These are phyloP conservation scores for Sphagnum contortum DNA, from an alignment of 225 moss, liverwort and hornwort species.

Conservation along the genomic window DNA sequence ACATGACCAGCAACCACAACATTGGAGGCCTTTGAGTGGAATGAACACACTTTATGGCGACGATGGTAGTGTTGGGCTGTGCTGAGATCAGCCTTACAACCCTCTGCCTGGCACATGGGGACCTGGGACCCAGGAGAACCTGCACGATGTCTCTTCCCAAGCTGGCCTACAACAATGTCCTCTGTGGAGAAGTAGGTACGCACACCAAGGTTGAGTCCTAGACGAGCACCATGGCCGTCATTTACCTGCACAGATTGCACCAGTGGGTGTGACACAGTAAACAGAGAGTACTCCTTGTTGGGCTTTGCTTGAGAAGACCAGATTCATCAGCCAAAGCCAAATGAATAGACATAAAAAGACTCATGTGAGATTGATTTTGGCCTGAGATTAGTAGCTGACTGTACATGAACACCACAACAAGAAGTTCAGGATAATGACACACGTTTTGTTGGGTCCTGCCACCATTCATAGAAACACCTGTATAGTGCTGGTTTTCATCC, in stretches of 20 bases:
- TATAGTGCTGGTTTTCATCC: slow-evolving; percentile 18
- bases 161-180: slow-evolving; percentile 69
- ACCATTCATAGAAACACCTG: no score
- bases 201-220: slow-evolving; percentile 95
- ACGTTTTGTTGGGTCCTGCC: no score
- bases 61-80: slow-evolving; percentile 86
- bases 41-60: slow-evolving; percentile 87
- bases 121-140: slow-evolving; percentile 76
- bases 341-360: no score
- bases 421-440: no score
- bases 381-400: no score
- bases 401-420: no score
- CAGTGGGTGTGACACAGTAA: no score
- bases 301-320: no score
- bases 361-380: no score
- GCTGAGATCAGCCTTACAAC: slow-evolving; percentile 88
- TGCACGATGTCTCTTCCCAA: slow-evolving; percentile 73
- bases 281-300: no score
- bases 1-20: slow-evolving; percentile 64
- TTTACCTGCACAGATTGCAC: slow-evolving; percentile 15
- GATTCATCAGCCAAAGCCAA: no score
- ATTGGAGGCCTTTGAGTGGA: slow-evolving; percentile 80
- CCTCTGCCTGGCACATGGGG: slow-evolving; percentile 91
- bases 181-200: slow-evolving; percentile 93
- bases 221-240: slow-evolving; percentile 60